Evolutionary conservation across 495 filamentous ascomycete species (phyloP).

Genomic region (Pyronema omphalodes): DNA sequence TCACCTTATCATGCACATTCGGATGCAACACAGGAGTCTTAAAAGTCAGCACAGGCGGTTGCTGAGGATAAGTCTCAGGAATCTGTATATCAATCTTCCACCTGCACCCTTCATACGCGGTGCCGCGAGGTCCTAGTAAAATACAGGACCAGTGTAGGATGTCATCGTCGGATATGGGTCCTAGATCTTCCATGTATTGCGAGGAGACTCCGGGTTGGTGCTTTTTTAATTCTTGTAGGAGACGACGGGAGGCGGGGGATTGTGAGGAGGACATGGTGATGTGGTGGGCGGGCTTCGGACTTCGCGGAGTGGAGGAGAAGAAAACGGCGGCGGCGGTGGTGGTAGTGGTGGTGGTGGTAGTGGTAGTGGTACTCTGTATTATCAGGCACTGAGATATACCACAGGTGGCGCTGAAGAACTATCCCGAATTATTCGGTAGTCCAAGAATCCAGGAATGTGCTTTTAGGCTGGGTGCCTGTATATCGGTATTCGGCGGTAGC

Average conservation of each 20-base stretch:
- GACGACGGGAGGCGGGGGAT: conserved; percentile 4
- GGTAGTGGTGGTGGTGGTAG: background rate
- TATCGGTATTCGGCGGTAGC: too few relatives aligned
- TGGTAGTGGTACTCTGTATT: background rate
- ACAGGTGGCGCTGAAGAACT: too few relatives aligned
- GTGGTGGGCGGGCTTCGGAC: background rate
- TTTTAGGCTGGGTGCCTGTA: too few relatives aligned
- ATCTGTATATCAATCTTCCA: conserved; percentile 68
- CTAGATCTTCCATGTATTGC: conserved; percentile 6
- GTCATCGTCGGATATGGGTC: conserved; percentile 33
- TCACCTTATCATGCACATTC: conserved; percentile 50
- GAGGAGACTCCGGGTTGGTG: background rate
- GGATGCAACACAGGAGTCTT: conserved; percentile 67
- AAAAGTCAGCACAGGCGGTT: conserved; percentile 62
- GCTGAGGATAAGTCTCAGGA: conserved; percentile 57
- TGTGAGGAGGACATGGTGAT: background rate
- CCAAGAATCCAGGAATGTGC: background rate
- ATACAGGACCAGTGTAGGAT: conserved; percentile 47
- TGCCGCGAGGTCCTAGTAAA: conserved; percentile 34
- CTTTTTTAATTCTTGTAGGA: conserved; percentile 12
- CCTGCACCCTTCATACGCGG: conserved; percentile 39
- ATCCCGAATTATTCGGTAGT: too few relatives aligned
- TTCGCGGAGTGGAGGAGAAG: background rate
- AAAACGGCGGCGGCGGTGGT: too few relatives aligned
- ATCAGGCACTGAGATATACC: too few relatives aligned